Evolutionary conservation across 805 yeast species (phyloP).

Genomic region (Trichomonascus vanleenenianus): DNA sequence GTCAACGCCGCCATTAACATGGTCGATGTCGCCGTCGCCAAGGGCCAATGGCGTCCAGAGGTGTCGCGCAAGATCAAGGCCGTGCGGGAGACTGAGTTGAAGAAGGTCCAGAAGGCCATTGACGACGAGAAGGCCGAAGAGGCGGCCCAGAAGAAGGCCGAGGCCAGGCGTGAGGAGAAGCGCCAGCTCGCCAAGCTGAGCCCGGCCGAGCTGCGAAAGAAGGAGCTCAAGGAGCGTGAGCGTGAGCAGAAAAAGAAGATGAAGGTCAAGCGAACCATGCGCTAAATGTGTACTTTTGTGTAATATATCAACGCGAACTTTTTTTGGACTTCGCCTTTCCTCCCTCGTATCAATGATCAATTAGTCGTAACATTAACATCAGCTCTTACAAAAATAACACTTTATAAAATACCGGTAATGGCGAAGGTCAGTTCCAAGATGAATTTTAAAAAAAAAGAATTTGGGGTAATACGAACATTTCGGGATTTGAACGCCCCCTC

Average conservation of each 20-base stretch:
- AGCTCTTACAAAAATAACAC: slow-evolving; percentile 64
- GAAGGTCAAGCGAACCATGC: slow-evolving; percentile 16
- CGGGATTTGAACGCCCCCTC: too few species aligned
- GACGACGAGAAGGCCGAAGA: slow-evolving; percentile 63
- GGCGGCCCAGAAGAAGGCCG: slow-evolving; percentile 57
- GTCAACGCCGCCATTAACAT: slow-evolving; percentile 50
- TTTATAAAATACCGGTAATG: too few species aligned
- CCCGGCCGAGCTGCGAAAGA: slow-evolving; percentile 72
- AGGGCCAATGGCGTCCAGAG: slow-evolving; percentile 55
- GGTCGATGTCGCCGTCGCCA: slow-evolving; percentile 50
- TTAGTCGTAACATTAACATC: background rate
- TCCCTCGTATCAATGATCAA: too few species aligned
- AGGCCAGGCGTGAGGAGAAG: slow-evolving; percentile 44
- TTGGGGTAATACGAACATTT: too few species aligned
- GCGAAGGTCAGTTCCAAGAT: too few species aligned
- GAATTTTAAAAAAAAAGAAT: too few species aligned
- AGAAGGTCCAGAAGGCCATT: slow-evolving; percentile 59
- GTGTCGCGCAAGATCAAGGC: slow-evolving; percentile 66
- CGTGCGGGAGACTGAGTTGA: slow-evolving; percentile 66
- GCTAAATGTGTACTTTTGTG: slow-evolving; percentile 3
- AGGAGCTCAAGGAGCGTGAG: slow-evolving; percentile 70
- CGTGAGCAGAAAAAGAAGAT: slow-evolving; percentile 67
- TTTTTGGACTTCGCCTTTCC: too few species aligned
- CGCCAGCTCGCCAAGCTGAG: slow-evolving; percentile 57
- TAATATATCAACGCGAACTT: too few species aligned